phyloP scores from a whole-genome alignment of 75 land plant species.

The Picea glauca region DNA sequence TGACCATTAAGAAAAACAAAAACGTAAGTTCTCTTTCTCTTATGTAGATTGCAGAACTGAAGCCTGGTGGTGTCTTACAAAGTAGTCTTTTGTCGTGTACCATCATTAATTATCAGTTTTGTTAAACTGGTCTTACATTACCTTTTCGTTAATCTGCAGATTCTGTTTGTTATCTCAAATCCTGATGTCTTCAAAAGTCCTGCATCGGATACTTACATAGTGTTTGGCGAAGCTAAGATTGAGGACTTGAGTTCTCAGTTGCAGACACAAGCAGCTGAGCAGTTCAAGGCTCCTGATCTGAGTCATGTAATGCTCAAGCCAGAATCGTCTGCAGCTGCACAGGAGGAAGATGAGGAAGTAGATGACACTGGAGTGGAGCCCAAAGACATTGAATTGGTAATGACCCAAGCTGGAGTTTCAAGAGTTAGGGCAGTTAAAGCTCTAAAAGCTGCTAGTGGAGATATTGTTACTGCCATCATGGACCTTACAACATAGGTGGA shows the following conservation, averaged over 20 bases:
- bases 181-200: slow-evolving; percentile 95
- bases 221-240: slow-evolving; percentile 86
- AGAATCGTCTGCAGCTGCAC: slow-evolving; percentile 37
- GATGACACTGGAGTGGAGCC: slow-evolving; percentile 89
- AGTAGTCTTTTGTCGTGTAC: too few relatives aligned
- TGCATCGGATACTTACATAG: slow-evolving; percentile 76
- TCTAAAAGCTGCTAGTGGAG: slow-evolving; percentile 62
- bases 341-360: slow-evolving; percentile 72
- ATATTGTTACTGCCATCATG: slow-evolving; percentile 89
- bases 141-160: slow-evolving; percentile 34
- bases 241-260: slow-evolving; percentile 85
- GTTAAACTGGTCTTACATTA: too few relatives aligned
- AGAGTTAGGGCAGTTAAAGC: slow-evolving; percentile 74
- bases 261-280: slow-evolving; percentile 82
- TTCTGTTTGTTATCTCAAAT: slow-evolving; percentile 81
- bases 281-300: slow-evolving; percentile 74
- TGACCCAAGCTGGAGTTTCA: slow-evolving; percentile 91
- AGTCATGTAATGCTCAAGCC: slow-evolving; percentile 44
- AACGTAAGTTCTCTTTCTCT: slow-evolving; percentile 41
- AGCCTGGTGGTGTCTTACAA: too few relatives aligned
- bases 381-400: slow-evolving; percentile 78
- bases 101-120: too few relatives aligned
- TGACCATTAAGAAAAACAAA: slow-evolving; percentile 84
- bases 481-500: slow-evolving; percentile 61
- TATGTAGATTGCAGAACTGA: too few relatives aligned